Conservation (phyloP, 1,284 basidiomycete genomes). For the Austroboletus niveus region DNA sequence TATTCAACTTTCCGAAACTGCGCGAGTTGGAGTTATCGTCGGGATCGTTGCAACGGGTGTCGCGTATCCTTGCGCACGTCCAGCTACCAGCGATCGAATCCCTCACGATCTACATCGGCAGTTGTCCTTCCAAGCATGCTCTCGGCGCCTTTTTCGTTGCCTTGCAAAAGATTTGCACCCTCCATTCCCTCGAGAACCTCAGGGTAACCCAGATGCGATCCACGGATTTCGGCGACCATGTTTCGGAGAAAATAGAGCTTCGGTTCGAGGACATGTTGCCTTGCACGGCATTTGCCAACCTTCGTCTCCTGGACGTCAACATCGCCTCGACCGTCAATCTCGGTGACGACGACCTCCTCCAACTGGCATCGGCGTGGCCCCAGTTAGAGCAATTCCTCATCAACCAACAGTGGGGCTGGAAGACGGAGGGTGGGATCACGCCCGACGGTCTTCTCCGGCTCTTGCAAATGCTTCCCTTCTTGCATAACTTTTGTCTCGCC, state of each 20-base stretch:
- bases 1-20: slow-evolving; percentile 12
- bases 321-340: slow-evolving; percentile 11
- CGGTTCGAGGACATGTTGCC: slow-evolving; percentile 17
- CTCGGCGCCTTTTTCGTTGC: slow-evolving; percentile 8
- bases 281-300: slow-evolving; percentile 12
- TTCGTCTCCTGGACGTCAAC: slow-evolving; percentile 14
- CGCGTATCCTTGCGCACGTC: slow-evolving; percentile 3
- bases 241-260: slow-evolving; percentile 8
- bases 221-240: not conserved
- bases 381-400: slow-evolving; percentile 16
- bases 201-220: slow-evolving; percentile 14
- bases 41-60: slow-evolving; percentile 7
- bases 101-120: slow-evolving; percentile 12
- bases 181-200: slow-evolving; percentile 5
- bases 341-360: slow-evolving; percentile 12
- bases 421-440: slow-evolving; percentile 13
- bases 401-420: slow-evolving; percentile 22
- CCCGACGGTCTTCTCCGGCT: slow-evolving; percentile 16
- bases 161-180: slow-evolving; percentile 11
- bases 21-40: slow-evolving; percentile 13
- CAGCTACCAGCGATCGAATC: slow-evolving; percentile 14
- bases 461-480: slow-evolving; percentile 8
- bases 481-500: slow-evolving; percentile 19
- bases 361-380: slow-evolving; percentile 16
- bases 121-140: slow-evolving; percentile 9